These are phyloP conservation scores for Eudorina sp. DNA, from an alignment of 139 green algal species.

Conservation along the genomic window DNA sequence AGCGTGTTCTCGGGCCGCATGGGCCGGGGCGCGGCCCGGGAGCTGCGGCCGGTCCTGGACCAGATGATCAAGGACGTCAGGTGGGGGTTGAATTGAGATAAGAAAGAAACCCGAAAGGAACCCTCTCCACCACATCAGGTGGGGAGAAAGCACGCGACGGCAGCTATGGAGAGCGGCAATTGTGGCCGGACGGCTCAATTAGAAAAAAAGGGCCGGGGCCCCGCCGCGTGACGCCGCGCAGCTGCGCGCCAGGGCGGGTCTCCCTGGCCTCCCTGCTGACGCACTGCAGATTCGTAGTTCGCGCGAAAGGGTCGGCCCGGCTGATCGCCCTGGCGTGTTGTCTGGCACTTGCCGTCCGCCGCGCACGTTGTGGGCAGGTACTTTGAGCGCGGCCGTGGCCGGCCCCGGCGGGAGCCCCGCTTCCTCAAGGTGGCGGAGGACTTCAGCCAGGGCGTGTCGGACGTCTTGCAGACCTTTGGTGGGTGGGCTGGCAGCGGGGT, in stretches of 20 bases:
- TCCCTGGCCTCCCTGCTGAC: too few species aligned
- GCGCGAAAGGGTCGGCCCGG: too few species aligned
- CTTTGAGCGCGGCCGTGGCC: conserved; percentile 19
- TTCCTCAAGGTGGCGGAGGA: neutral
- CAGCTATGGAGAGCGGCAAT: too few species aligned
- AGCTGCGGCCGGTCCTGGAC: conserved; percentile 6
- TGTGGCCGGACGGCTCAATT: too few species aligned
- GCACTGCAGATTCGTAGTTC: too few species aligned
- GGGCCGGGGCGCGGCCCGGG: neutral
- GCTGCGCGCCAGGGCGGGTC: too few species aligned
- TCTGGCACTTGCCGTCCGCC: neutral
- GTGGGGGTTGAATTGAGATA: neutral
- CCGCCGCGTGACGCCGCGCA: too few species aligned
- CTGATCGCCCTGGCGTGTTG: neutral
- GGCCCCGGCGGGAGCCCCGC: neutral
- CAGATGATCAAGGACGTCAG: conserved; percentile 21
- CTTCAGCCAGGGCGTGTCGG: neutral
- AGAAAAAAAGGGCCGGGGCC: too few species aligned
- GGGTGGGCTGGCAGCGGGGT: neutral
- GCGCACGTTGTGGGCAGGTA: conserved; percentile 10
- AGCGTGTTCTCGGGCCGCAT: conserved; percentile 4
- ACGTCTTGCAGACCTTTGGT: conserved; percentile 32
- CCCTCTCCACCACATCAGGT: too few species aligned
- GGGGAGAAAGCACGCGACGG: too few species aligned
- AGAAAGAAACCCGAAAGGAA: too few species aligned